Conservation (phyloP, 345 rosid species). For the Citrus medica region DNA sequence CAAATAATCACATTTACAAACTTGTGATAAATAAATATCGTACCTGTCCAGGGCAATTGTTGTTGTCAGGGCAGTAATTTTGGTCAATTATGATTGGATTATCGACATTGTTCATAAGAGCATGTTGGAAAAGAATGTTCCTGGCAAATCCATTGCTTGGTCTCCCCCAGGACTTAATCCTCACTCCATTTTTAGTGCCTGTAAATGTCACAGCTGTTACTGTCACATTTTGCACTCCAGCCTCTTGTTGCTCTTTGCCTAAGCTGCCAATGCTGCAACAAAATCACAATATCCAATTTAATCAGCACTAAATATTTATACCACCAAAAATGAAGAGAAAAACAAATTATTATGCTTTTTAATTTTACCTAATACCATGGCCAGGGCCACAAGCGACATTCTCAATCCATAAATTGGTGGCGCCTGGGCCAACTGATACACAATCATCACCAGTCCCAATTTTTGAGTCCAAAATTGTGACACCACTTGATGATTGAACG, state of each 20-base stretch:
- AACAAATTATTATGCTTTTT: too few relatives aligned
- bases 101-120: constrained; percentile 24
- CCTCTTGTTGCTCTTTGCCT: constrained; percentile 15
- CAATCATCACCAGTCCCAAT: too few relatives aligned
- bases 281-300: not conserved
- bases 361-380: too few relatives aligned
- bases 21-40: not conserved
- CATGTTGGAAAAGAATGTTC: not conserved
- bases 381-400: too few relatives aligned
- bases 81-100: constrained; percentile 60
- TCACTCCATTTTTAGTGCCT: constrained; percentile 35
- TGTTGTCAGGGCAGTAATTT: constrained; percentile 49
- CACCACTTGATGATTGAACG: constrained; percentile 39
- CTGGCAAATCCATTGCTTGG: constrained; percentile 27
- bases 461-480: too few relatives aligned
- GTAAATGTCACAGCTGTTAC: constrained; percentile 22
- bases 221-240: constrained; percentile 38
- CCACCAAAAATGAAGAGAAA: too few relatives aligned
- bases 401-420: too few relatives aligned
- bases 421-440: too few relatives aligned
- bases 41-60: constrained; percentile 49
- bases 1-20: not conserved
- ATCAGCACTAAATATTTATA: not conserved
- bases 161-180: constrained; percentile 40
- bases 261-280: too few relatives aligned